Percentiles rank a stretch among this genome's conserved stretches.
Evolutionary conservation across 1,284 basidiomycete genomes (phyloP).

Genomic region (Amylostereum areolatum): DNA sequence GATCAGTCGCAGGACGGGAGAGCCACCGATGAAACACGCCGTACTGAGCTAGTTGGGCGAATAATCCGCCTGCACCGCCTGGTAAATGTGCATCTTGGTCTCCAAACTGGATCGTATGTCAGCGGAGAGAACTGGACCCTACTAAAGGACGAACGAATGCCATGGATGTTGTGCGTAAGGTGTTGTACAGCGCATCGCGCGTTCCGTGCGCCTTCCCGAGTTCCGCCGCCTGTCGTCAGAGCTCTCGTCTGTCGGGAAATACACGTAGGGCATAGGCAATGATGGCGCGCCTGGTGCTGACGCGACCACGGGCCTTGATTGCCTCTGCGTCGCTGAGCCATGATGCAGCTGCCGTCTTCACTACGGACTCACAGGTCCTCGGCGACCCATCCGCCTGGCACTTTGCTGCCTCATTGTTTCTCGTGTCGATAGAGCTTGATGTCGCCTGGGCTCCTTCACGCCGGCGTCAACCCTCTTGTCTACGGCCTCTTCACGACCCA

Average conservation of each 20-base stretch:
- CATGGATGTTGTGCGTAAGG: conserved; percentile 36
- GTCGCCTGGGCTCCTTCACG: conserved; percentile 72
- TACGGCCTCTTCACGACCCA: conserved; percentile 60
- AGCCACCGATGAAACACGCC: conserved; percentile 11
- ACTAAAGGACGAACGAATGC: too few relatives aligned
- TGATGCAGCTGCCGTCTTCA: conserved; percentile 91
- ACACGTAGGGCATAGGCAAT: conserved; percentile 86
- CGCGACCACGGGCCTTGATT: conserved; percentile 68
- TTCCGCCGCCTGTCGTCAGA: conserved; percentile 90
- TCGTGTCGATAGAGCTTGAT: conserved; percentile 84
- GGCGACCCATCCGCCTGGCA: conserved; percentile 86
- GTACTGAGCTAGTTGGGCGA: conserved; percentile 60
- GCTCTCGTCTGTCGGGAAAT: conserved; percentile 74
- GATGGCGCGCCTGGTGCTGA: conserved; percentile 82
- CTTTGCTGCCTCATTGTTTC: conserved; percentile 91
- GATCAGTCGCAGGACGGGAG: background rate
- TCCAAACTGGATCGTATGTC: too few relatives aligned
- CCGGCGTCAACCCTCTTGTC: conserved; percentile 86
- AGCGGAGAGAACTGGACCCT: too few relatives aligned
- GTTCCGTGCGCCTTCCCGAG: conserved; percentile 89
- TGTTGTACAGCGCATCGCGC: conserved; percentile 74
- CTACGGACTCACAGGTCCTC: conserved; percentile 87
- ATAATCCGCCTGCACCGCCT: conserved; percentile 41
- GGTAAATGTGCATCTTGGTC: too few relatives aligned
- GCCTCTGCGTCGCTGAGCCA: conserved; percentile 92